Conservation (phyloP, 441 rosid species). For the Isatis lusitanica region DNA sequence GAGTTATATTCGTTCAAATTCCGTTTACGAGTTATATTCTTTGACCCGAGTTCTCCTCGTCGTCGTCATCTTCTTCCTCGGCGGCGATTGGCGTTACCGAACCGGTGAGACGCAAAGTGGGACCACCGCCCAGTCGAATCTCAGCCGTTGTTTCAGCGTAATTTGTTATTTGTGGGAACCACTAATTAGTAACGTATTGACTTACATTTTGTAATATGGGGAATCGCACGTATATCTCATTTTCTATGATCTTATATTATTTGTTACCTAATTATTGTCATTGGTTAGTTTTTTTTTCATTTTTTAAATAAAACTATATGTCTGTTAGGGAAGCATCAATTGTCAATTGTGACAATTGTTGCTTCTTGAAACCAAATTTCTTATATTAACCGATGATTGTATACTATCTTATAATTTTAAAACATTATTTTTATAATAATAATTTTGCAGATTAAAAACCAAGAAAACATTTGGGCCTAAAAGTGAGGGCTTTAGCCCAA, state of each 20-base stretch:
- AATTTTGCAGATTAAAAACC: no score
- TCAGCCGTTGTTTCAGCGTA: slow-evolving; percentile 56
- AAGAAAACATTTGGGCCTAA: not conserved
- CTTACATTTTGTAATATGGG: slow-evolving; percentile 18
- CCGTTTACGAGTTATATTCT: no score
- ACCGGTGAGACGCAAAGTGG: slow-evolving; percentile 55
- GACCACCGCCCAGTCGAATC: slow-evolving; percentile 56
- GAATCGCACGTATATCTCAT: slow-evolving; percentile 24
- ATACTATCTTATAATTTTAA: not conserved
- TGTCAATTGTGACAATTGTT: slow-evolving; percentile 32
- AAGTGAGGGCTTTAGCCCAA: not conserved
- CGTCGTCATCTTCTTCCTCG: slow-evolving; percentile 41
- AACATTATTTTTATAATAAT: not conserved
- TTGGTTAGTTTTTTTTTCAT: slow-evolving; percentile 16
- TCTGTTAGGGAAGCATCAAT: slow-evolving; percentile 27
- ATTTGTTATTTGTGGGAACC: slow-evolving; percentile 20
- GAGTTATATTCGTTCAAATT: no score
- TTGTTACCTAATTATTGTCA: slow-evolving; percentile 4
- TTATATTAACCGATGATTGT: slow-evolving; percentile 21
- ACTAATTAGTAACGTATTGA: slow-evolving; percentile 31
- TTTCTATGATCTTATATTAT: not conserved
- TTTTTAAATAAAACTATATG: not conserved
- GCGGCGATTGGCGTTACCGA: slow-evolving; percentile 39
- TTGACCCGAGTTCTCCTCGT: slow-evolving; percentile 24
- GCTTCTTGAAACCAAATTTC: slow-evolving; percentile 16